Evolutionary conservation across 768 basidiomycete genomes (phyloP).

Genomic region (Lepiota brunneoincarnata): DNA sequence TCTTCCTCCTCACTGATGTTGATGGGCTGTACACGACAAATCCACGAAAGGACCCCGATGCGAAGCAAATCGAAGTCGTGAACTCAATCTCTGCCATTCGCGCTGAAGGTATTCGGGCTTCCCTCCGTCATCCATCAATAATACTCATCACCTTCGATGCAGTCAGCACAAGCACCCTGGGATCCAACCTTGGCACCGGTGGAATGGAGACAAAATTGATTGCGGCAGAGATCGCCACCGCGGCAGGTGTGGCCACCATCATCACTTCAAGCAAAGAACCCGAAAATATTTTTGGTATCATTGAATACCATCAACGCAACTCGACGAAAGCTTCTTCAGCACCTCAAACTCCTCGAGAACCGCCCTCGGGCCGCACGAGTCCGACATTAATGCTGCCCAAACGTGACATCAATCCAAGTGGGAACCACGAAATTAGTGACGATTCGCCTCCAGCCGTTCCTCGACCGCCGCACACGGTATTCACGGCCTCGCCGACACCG

Average conservation of each 20-base stretch:
- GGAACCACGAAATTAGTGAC: conserved; percentile 17
- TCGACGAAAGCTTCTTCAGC: conserved; percentile 34
- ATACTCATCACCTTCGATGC: conserved; percentile 4
- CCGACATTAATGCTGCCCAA: conserved; percentile 7
- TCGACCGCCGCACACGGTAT: conserved; percentile 86
- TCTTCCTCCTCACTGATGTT: conserved; percentile 95
- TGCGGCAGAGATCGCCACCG: conserved; percentile 95
- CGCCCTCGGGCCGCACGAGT: neutral
- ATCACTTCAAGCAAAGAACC: conserved; percentile 85
- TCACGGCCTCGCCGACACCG: conserved; percentile 70
- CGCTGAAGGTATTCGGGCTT: conserved; percentile 56
- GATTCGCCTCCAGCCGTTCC: conserved; percentile 21
- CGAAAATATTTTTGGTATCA: conserved; percentile 71
- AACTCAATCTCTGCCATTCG: conserved; percentile 81
- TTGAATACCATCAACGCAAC: conserved; percentile 62
- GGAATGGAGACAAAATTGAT: conserved; percentile 99
- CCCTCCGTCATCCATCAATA: neutral
- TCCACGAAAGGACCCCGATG: conserved; percentile 84
- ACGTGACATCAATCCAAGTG: neutral
- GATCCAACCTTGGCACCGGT: conserved; percentile 92
- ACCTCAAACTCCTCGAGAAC: conserved; percentile 1
- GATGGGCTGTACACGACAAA: conserved; percentile 95
- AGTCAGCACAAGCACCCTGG: conserved; percentile 93
- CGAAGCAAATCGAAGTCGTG: conserved; percentile 79
- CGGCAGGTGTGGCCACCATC: conserved; percentile 89